Evolutionary conservation across 192 early-diverging fungal genomes (phyloP).

Genomic region (Physocladia obscura): DNA sequence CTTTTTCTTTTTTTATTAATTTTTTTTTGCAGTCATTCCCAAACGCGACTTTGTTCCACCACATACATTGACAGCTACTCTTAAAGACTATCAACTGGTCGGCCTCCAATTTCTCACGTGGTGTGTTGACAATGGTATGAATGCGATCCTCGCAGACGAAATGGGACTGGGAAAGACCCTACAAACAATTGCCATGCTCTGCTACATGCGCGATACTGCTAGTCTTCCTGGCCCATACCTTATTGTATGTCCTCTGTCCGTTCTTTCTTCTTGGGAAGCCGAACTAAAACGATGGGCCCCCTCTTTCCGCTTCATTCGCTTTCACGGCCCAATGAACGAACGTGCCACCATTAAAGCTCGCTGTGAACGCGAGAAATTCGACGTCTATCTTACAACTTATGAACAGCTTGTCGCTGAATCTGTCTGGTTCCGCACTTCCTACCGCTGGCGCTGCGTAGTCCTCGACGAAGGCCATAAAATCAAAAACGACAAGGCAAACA

Average conservation of each 20-base stretch:
- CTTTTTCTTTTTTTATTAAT: not conserved
- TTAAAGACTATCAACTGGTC: constrained; percentile 82
- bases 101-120: constrained; percentile 92
- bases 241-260: constrained; percentile 85
- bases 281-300: constrained; percentile 84
- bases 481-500: constrained; percentile 92
- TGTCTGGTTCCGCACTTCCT: constrained; percentile 31
- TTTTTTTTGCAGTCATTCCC: constrained; percentile 2
- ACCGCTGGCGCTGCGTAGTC: constrained; percentile 83
- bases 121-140: constrained; percentile 91
- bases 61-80: constrained; percentile 7
- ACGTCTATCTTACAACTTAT: constrained; percentile 14
- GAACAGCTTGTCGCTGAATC: constrained; percentile 21
- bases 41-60: not conserved
- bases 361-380: constrained; percentile 11
- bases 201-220: constrained; percentile 74
- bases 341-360: constrained; percentile 65
- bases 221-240: constrained; percentile 85
- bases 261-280: constrained; percentile 87
- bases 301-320: constrained; percentile 72
- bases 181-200: constrained; percentile 90
- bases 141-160: constrained; percentile 93
- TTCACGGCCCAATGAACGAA: constrained; percentile 78
- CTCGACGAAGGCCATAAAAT: constrained; percentile 96
- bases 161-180: constrained; percentile 95